phyloP scores from a whole-genome alignment of 1,139 yeast species.

The Eremothecium gossypii region DNA sequence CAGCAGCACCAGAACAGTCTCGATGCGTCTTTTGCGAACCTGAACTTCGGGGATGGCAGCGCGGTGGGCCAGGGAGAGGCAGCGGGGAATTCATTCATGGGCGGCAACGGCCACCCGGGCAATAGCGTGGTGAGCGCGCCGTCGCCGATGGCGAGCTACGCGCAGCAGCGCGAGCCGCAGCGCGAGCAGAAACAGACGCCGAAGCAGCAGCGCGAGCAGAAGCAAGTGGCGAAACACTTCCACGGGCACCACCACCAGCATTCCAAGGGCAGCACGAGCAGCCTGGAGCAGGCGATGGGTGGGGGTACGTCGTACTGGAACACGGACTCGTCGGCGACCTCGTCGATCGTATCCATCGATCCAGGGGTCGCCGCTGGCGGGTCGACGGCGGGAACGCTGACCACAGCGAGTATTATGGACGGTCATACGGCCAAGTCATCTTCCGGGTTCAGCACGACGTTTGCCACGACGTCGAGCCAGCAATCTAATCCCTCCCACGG shows the following conservation, averaged over 20 bases:
- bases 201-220: constrained; percentile 2
- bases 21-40: constrained; percentile 8
- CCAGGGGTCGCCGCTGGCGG: constrained; percentile 5
- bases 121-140: constrained; percentile 2
- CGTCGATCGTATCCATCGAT: constrained; percentile 4
- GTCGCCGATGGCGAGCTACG: constrained; percentile 1
- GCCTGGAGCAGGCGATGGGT: constrained; percentile 2
- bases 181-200: neutral
- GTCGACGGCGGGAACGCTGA: constrained; percentile 7
- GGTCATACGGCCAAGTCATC: constrained; percentile 1
- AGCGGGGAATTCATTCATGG: neutral
- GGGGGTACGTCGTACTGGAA: constrained; percentile 6
- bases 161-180: neutral
- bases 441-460: constrained; percentile 10
- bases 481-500: constrained; percentile 1
- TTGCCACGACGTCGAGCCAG: constrained; percentile 5
- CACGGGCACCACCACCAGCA: constrained; percentile 3
- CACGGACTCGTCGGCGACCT: constrained; percentile 5
- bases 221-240: constrained; percentile 2
- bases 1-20: constrained; percentile 6
- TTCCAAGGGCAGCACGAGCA: constrained; percentile 2
- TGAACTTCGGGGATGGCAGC: constrained; percentile 7
- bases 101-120: constrained; percentile 1
- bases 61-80: neutral
- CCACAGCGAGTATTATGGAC: constrained; percentile 9